Percentiles rank a stretch among this genome's conserved stretches.
phyloP scores from a whole-genome alignment of 2,329 filamentous ascomycete species.

The Colletotrichum siamense region DNA sequence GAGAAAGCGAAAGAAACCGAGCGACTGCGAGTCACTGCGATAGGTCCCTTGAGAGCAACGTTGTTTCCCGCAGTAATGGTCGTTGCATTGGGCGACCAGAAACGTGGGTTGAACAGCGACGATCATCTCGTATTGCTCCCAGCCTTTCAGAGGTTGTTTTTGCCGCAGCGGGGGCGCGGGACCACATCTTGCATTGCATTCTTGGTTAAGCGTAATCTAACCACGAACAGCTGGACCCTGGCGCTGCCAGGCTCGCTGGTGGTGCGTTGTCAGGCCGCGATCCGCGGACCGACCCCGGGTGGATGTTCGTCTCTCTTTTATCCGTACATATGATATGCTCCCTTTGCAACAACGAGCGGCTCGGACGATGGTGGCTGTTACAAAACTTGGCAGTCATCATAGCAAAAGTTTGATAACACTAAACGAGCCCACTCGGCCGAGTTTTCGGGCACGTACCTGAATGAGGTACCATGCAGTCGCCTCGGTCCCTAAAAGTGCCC shows the following conservation, averaged over 20 bases:
- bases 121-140: conserved; percentile 16
- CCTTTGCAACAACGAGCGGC: not conserved
- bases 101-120: not conserved
- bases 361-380: not conserved
- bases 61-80: not conserved
- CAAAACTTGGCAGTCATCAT: not conserved
- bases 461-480: not conserved
- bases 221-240: not conserved
- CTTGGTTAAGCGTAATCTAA: not conserved
- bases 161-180: not conserved
- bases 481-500: not conserved
- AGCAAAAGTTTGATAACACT: not conserved
- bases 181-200: not conserved
- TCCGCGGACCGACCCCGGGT: not conserved
- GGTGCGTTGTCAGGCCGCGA: not conserved
- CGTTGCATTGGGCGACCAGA: not conserved
- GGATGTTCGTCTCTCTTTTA: not conserved
- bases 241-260: not conserved
- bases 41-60: not conserved
- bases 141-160: not conserved
- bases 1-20: not conserved
- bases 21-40: not conserved
- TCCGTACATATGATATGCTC: too few relatives aligned
- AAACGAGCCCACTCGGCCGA: not conserved
- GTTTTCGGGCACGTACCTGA: not conserved